A percentile compares a stretch with the other conserved stretches of the same genome.
These are phyloP conservation scores for Penicillium sp. DNA, from an alignment of 2,329 filamentous ascomycete genomes.

Conservation along the genomic window DNA sequence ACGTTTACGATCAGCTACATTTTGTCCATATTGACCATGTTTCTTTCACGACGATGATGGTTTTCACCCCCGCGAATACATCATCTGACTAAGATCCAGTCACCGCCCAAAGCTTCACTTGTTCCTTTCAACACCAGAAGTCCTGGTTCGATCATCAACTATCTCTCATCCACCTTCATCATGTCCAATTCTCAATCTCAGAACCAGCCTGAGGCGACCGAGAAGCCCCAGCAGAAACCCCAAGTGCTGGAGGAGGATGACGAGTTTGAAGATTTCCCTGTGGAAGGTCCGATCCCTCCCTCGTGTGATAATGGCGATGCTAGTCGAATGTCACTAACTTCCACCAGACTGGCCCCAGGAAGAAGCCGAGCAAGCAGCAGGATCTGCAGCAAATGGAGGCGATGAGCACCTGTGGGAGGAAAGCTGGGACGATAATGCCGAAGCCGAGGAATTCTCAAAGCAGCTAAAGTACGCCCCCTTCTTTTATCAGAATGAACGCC, in stretches of 20 bases:
- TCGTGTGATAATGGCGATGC: too few relatives aligned
- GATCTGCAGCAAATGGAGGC: slow-evolving; percentile 47
- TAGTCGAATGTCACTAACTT: too few relatives aligned
- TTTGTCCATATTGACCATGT: too few relatives aligned
- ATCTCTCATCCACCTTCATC: slow-evolving; percentile 17
- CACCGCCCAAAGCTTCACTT: background rate
- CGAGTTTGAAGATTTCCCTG: slow-evolving; percentile 97
- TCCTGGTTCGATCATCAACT: slow-evolving; percentile 3
- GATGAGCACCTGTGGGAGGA: slow-evolving; percentile 94
- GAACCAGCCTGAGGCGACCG: slow-evolving; percentile 34
- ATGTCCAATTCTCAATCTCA: slow-evolving; percentile 45
- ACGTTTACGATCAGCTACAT: too few relatives aligned
- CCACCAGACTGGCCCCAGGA: slow-evolving; percentile 80
- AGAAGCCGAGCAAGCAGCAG: slow-evolving; percentile 64
- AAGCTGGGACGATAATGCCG: slow-evolving; percentile 99
- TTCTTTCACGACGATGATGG: too few relatives aligned
- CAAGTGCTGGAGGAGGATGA: slow-evolving; percentile 88
- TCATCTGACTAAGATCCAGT: background rate
- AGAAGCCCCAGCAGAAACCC: slow-evolving; percentile 54
- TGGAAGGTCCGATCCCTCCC: slow-evolving; percentile 64
- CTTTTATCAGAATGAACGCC: background rate
- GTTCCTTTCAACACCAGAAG: background rate
- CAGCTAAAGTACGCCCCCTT: slow-evolving; percentile 73
- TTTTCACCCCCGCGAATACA: slow-evolving; percentile 2
- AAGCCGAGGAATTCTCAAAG: slow-evolving; percentile 88